These are phyloP conservation scores for Rhazya stricta DNA, from an alignment of 257 asterid species.

Conservation along the genomic window DNA sequence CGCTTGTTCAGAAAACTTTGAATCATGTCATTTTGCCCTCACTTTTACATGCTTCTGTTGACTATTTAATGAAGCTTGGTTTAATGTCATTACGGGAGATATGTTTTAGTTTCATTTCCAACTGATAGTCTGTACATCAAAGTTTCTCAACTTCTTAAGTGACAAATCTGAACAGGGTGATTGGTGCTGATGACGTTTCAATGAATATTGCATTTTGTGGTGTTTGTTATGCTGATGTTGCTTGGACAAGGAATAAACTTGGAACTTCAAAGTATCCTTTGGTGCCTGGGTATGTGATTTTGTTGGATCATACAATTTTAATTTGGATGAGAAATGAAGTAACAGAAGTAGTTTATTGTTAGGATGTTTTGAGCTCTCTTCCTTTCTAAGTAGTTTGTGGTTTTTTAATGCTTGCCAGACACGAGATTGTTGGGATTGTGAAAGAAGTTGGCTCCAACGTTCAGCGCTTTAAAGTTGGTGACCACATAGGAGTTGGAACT, in stretches of 20 bases:
- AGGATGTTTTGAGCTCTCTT: background rate
- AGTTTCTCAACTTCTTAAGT: background rate
- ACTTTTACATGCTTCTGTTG: background rate
- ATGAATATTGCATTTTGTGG: slow-evolving; percentile 66
- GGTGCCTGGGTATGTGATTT: slow-evolving; percentile 81
- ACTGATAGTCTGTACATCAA: too few species aligned
- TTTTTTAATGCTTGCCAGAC: slow-evolving; percentile 38
- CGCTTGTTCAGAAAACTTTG: background rate
- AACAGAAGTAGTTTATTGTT: background rate
- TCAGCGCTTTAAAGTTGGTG: slow-evolving; percentile 61
- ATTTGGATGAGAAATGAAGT: background rate
- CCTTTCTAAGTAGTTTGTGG: background rate
- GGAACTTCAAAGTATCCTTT: slow-evolving; percentile 74
- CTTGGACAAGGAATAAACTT: slow-evolving; percentile 56
- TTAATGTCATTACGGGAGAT: background rate
- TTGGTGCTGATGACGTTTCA: slow-evolving; percentile 64
- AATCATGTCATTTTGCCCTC: background rate
- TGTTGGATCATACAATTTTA: background rate
- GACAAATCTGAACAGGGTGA: slow-evolving; percentile 38
- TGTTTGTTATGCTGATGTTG: slow-evolving; percentile 80
- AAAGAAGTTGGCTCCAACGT: slow-evolving; percentile 61
- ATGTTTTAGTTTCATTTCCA: background rate
- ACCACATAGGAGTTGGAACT: slow-evolving; percentile 84
- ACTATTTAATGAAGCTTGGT: background rate
- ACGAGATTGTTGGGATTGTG: slow-evolving; percentile 79